Evolutionary conservation across 129 eudicot species (phyloP).

Genomic region (Sambucus nigra): DNA sequence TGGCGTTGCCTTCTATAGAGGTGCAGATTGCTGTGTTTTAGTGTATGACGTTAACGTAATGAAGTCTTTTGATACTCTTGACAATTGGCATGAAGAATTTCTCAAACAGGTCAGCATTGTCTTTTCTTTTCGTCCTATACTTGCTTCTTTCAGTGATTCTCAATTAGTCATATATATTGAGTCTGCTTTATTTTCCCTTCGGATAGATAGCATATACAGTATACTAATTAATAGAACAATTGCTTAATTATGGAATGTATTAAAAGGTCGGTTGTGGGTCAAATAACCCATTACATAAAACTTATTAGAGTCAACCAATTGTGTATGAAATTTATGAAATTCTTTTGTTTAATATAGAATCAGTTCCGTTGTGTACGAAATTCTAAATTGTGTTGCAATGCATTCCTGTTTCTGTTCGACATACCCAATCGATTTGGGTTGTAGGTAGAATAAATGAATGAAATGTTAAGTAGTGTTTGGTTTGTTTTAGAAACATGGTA

Average conservation of each 20-base stretch:
- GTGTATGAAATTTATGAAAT: not conserved
- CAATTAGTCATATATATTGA: not conserved
- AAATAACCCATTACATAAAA: not conserved
- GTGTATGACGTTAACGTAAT: conserved; percentile 91
- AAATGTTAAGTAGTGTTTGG: too few relatives aligned
- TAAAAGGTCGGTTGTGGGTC: not conserved
- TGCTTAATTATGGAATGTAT: not conserved
- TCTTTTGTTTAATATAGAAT: too few relatives aligned
- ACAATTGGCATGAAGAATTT: conserved; percentile 96
- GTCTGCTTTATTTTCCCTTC: not conserved
- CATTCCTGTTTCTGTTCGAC: too few relatives aligned
- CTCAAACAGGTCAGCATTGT: conserved; percentile 60
- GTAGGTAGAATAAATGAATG: too few relatives aligned
- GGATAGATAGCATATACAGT: not conserved
- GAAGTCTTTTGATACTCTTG: conserved; percentile 85
- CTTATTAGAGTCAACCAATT: not conserved
- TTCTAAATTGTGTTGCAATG: too few relatives aligned
- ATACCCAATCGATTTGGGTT: too few relatives aligned
- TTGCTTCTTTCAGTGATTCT: not conserved
- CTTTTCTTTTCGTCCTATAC: not conserved
- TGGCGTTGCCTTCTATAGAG: conserved; percentile 98
- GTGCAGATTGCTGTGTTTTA: conserved; percentile 95
- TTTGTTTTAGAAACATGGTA: too few relatives aligned
- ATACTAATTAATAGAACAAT: not conserved
- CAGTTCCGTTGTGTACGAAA: too few relatives aligned